Evolutionary conservation across 2,329 filamentous ascomycete species (phyloP), one percentile per base, ranked within the genome.

Genomic region (Colletotrichum scovillei): DNA sequence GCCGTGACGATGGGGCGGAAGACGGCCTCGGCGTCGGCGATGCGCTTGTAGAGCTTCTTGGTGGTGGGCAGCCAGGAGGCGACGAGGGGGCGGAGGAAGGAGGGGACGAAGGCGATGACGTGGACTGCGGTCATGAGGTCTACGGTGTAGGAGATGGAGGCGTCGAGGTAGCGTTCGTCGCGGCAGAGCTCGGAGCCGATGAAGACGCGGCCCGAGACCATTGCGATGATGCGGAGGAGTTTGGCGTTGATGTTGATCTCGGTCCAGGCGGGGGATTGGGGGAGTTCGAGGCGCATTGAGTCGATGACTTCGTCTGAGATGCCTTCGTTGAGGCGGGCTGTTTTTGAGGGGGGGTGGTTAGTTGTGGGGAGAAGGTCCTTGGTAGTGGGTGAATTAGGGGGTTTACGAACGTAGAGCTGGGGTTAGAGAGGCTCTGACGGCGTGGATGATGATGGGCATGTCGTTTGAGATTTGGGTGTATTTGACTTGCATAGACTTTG

Each of bases 131-230:
- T 76, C 42, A 83, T 74, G 8, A 63, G 14, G 32, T 78, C 75
- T 6, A 84, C 73, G 6, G 70, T 73, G 78, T 86, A 88, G 76
- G 84, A 84, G 74, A 87, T 86, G 35, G 84, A 82, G 9, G 83
- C 81, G 49, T 87, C 81, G 8, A 88, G 76, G 76, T 87, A 88
- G 28, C 81, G 78, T 58, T 86, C 84, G 7, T 81, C 77, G 30
- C 83, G 83, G 75, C 84, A 86, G 4, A 87, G 81, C 55, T 87
- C 85, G 2, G 84, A 77, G 12, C 86, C 87, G 53, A 88, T 80
- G 69, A 88, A 88, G 49, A 88, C 78, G 11, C 84, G 80, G 6
- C 86, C 86, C 0, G 85, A 87, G 2, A 85, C 82, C 72, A 83
- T 84, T 70, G 84, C 85, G 2, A 89, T 82, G 42, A 88, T 83